Base-by-base conservation (phyloP, 2,329 filamentous ascomycete species). In the Hypoxylon sp. region DNA sequence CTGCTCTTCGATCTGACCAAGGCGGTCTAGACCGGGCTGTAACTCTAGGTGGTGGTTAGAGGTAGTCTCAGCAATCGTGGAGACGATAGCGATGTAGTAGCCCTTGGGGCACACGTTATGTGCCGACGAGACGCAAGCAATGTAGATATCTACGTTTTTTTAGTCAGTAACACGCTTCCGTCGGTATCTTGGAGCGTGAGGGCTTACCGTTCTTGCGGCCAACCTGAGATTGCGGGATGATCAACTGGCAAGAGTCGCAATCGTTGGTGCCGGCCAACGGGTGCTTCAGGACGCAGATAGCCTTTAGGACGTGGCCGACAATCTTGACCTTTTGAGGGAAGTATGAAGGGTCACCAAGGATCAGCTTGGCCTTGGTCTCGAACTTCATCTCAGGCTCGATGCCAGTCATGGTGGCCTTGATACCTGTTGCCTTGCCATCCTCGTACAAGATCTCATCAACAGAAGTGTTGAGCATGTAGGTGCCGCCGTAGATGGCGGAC, bases 91-190 rank as follows among this genome's bases (percentile, higher is more conserved):
- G 75, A 99, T 93, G 86, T 97, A 99, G 89, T 98, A 98, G 68
- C 95, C 95, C 88, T 97, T 97, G 76, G 97, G 96, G 85, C 95
- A 98, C 75, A 99, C 97, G 76, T 97, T 98, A 85, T 99, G 97
- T 38, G 94, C 93, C 41, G 93, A 93, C 0, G 94, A 98, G 65
- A 99, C 94, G 80, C 96, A 92, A 63, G 96, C 95, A 78, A 99
- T 91, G 86, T 99, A 99, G 78, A 99, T 94, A 58, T 77, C 75
- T 77, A 48, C 5, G 13, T 32, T 25, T 36, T n/a, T 50, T 74
- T 61, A 75, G 59, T 48, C 28, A 55, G 13, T 23, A 13, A 23
- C 23, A 6, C 17, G 1, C 17, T n/a, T 41, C 13, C 9, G 2
- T 11, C 14, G 11, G 34, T 19, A 4, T 41, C 46, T 46, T 25